phyloP scores from a whole-genome alignment of 176 grass and related monocot species.

The Dactylis glomerata region DNA sequence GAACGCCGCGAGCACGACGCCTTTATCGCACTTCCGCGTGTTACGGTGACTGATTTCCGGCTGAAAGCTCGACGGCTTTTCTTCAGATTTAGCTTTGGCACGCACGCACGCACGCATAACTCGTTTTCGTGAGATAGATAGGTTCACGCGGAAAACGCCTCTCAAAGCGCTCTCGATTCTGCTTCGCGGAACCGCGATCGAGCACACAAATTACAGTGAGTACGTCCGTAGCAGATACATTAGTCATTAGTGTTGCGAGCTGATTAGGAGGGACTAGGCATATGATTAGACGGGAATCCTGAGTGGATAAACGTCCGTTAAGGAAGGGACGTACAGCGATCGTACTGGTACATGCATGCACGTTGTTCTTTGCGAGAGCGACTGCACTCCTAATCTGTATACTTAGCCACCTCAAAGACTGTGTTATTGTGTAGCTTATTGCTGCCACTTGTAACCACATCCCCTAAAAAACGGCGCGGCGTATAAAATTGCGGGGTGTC shows the following conservation, averaged over 20 bases:
- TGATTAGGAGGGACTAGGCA: no score
- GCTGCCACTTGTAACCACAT: constrained; percentile 11
- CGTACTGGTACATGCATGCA: no score
- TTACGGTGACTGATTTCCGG: neutral
- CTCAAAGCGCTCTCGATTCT: neutral
- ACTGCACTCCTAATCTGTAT: neutral
- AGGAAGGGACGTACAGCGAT: no score
- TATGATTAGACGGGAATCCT: neutral
- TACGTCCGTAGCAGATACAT: no score
- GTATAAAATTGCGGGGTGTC: neutral
- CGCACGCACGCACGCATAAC: neutral
- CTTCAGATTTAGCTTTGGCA: neutral
- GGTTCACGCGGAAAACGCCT: neutral
- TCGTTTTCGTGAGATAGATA: neutral
- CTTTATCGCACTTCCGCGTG: neutral
- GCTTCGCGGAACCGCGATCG: no score
- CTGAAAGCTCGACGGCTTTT: neutral
- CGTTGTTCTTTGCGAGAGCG: no score
- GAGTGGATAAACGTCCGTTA: no score
- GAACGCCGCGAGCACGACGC: no score
- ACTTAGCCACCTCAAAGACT: no score
- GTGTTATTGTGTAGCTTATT: no score
- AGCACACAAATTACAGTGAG: no score
- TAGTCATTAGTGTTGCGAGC: neutral
- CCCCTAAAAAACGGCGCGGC: neutral